These are phyloP conservation scores for Chaetomiaceae sp. DNA, from an alignment of 2,329 filamentous ascomycete species.

Conservation along the genomic window DNA sequence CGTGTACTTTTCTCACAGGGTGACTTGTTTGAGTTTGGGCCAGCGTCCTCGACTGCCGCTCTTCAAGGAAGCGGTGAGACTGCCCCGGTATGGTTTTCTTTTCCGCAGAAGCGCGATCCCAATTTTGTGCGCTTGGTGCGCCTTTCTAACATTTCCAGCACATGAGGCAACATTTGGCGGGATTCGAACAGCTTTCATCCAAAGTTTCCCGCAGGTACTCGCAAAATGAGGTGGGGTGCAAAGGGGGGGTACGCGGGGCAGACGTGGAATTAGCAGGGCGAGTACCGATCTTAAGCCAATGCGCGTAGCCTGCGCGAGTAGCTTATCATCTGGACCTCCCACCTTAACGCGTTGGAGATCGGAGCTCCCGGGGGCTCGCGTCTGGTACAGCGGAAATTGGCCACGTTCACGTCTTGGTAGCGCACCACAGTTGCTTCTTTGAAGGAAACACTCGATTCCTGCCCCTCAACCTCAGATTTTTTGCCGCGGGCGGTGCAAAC, in stretches of 20 bases:
- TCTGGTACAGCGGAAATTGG: slow-evolving; percentile 16
- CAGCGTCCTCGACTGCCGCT: slow-evolving; percentile 3
- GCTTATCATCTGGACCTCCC: slow-evolving; percentile 4
- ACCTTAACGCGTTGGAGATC: slow-evolving; percentile 19
- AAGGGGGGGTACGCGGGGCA: slow-evolving; percentile 20
- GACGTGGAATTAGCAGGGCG: slow-evolving; percentile 5
- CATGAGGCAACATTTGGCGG: neutral
- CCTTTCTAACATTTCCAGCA: neutral
- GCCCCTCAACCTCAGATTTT: slow-evolving; percentile 9
- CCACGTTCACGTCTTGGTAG: slow-evolving; percentile 14
- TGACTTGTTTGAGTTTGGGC: slow-evolving; percentile 4
- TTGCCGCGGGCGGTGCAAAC: slow-evolving; percentile 7
- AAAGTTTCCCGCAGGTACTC: slow-evolving; percentile 11
- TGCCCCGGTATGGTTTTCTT: neutral
- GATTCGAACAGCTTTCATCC: slow-evolving; percentile 7
- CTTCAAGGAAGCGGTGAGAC: slow-evolving; percentile 19
- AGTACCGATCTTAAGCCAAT: slow-evolving; percentile 13
- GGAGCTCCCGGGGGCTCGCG: slow-evolving; percentile 15
- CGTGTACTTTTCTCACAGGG: slow-evolving; percentile 6
- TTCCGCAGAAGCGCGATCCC: neutral
- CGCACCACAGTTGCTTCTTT: slow-evolving; percentile 7
- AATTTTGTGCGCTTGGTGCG: neutral
- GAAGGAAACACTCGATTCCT: neutral
- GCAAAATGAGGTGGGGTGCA: slow-evolving; percentile 16
- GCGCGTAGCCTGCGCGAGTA: neutral